Conservation (phyloP, 2,329 filamentous ascomycete genomes). For the Alternaria viburni region DNA sequence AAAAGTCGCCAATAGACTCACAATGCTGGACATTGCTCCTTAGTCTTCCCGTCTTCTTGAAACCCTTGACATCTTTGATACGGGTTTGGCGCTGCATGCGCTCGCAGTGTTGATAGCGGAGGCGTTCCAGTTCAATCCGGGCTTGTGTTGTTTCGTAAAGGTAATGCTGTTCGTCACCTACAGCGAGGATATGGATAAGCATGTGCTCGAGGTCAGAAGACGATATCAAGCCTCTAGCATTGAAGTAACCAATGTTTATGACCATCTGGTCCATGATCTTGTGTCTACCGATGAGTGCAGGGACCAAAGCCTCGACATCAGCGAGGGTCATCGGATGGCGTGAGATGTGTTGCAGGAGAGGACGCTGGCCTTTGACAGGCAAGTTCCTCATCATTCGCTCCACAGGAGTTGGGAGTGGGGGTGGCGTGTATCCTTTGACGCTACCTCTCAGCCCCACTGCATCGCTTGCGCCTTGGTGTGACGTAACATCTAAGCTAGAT, state of each 20-base stretch:
- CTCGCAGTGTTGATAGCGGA: not conserved
- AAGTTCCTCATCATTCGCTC: not conserved
- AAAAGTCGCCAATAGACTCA: not conserved
- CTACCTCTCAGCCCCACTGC: not conserved
- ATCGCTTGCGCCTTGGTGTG: not conserved
- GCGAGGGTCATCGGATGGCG: not conserved
- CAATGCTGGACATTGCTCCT: not conserved
- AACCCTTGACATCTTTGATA: not conserved
- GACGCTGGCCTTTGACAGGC: not conserved
- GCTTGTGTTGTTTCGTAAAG: not conserved
- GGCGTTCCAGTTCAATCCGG: not conserved
- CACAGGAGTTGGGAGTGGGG: not conserved
- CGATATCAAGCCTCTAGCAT: not conserved
- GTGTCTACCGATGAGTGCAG: not conserved
- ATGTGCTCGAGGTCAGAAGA: not conserved
- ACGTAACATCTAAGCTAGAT: not conserved
- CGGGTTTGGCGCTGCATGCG: not conserved
- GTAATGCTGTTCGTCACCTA: not conserved
- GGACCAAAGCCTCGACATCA: conserved; percentile 8
- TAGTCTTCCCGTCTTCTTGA: not conserved
- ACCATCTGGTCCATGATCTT: conserved; percentile 3
- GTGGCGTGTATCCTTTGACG: not conserved
- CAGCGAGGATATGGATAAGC: not conserved
- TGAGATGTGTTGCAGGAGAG: conserved; percentile 4
- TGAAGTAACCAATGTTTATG: conserved; percentile 6